Conservation (phyloP, 352 stramenopile genomes). For the Pythium biforme region DNA sequence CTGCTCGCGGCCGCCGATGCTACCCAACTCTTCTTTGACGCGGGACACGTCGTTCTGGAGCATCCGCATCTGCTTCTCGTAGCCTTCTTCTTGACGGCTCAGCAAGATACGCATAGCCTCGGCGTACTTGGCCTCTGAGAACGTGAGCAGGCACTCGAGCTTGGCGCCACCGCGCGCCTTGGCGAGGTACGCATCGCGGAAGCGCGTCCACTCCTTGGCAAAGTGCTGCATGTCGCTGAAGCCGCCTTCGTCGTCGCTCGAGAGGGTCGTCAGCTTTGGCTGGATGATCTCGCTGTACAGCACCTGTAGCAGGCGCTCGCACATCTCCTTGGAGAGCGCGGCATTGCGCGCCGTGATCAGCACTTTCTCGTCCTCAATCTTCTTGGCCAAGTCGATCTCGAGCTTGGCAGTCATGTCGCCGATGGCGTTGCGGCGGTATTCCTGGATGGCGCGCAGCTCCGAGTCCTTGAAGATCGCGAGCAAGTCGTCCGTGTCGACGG, state of each 20-base stretch:
- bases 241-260: conserved; percentile 46
- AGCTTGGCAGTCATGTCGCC: conserved; percentile 67
- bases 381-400: conserved; percentile 58
- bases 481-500: conserved; percentile 72
- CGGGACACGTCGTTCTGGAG: conserved; percentile 71
- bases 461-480: conserved; percentile 50
- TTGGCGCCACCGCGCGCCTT: conserved; percentile 74
- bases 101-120: conserved; percentile 84
- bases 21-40: conserved; percentile 82
- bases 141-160: conserved; percentile 69
- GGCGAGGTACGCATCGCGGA: conserved; percentile 71
- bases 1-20: conserved; percentile 72
- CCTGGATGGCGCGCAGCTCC: conserved; percentile 45
- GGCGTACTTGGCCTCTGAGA: conserved; percentile 77
- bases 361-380: conserved; percentile 71
- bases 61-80: conserved; percentile 82
- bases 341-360: conserved; percentile 44
- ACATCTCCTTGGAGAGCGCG: conserved; percentile 71
- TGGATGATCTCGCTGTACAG: conserved; percentile 83
- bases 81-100: conserved; percentile 79
- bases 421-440: conserved; percentile 66
- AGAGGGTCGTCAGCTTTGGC: conserved; percentile 55
- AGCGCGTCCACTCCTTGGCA: conserved; percentile 58
- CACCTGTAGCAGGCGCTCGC: conserved; percentile 73
- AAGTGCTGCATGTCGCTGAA: conserved; percentile 84